Conservation (phyloP, 305 asterid species). For the Rubia tinctorum region DNA sequence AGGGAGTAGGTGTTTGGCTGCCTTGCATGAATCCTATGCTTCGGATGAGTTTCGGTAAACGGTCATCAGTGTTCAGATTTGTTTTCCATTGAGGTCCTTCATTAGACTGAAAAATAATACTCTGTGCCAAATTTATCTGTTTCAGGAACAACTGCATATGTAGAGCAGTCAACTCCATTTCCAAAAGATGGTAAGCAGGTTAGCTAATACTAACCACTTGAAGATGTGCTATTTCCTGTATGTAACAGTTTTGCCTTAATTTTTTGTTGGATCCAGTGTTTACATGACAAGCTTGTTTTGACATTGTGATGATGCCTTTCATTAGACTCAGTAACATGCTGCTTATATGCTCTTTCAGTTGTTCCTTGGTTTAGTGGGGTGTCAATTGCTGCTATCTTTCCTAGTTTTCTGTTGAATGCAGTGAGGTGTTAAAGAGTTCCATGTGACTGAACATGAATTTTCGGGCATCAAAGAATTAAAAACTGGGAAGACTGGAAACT, state of each 20-base stretch:
- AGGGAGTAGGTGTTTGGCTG: not conserved
- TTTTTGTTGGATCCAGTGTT: not conserved
- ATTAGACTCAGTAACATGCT: not conserved
- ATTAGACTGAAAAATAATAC: conserved; percentile 14
- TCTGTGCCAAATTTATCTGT: conserved; percentile 20
- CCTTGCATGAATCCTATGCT: not conserved
- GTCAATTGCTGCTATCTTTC: too few species aligned
- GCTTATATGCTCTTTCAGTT: not conserved
- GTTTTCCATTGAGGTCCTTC: not conserved
- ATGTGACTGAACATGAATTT: not conserved
- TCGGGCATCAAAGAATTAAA: not conserved
- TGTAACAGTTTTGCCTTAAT: conserved; percentile 3
- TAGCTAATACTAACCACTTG: conserved; percentile 29
- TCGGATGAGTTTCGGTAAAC: not conserved
- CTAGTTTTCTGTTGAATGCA: not conserved
- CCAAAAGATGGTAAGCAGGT: conserved; percentile 99
- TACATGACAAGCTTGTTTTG: not conserved
- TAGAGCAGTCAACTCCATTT: conserved; percentile 92
- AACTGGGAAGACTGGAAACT: not conserved
- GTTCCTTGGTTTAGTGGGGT: not conserved
- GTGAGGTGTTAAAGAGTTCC: not conserved
- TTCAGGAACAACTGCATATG: conserved; percentile 90
- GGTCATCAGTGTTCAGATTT: not conserved
- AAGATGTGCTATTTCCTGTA: conserved; percentile 9
- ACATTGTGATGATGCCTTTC: not conserved